Evolutionary conservation across 495 filamentous ascomycete genomes (phyloP).

Genomic region (Xylaria nigripes): DNA sequence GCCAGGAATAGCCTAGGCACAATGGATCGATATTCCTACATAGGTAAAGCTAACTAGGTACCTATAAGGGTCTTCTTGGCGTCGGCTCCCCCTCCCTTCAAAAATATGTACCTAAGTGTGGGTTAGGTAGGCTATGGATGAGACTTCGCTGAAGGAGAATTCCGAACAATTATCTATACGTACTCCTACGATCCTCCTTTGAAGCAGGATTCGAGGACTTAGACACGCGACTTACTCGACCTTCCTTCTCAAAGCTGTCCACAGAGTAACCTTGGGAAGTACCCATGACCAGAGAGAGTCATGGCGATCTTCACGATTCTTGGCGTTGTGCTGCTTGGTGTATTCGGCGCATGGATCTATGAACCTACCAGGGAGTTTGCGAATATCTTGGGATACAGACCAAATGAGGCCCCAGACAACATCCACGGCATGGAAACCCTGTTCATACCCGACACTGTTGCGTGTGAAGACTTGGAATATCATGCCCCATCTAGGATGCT

Average conservation of each 20-base stretch:
- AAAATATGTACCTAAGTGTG: no score
- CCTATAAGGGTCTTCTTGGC: no score
- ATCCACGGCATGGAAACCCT: slow-evolving; percentile 27
- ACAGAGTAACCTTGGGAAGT: not conserved
- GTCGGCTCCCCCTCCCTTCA: no score
- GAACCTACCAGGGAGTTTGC: slow-evolving; percentile 23
- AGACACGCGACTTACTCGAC: no score
- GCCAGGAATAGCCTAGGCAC: no score
- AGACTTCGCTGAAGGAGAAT: no score
- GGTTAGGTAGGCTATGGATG: no score
- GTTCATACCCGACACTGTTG: slow-evolving; percentile 43
- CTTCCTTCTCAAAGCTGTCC: not conserved
- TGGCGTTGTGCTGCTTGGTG: slow-evolving; percentile 26
- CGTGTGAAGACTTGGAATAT: slow-evolving; percentile 56
- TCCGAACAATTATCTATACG: no score
- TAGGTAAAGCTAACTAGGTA: no score
- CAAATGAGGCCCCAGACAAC: slow-evolving; percentile 17
- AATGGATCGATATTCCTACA: no score
- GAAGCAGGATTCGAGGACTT: no score
- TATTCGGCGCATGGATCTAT: slow-evolving; percentile 30
- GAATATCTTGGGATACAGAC: slow-evolving; percentile 28
- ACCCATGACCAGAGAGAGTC: not conserved
- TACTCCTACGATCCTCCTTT: no score
- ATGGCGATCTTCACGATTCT: slow-evolving; percentile 19
- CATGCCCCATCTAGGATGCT: slow-evolving; percentile 40